Percentiles rank a stretch among this genome's conserved stretches.
These are phyloP conservation scores for Pistacia vera DNA, from an alignment of 345 rosid genomes.

Conservation along the genomic window DNA sequence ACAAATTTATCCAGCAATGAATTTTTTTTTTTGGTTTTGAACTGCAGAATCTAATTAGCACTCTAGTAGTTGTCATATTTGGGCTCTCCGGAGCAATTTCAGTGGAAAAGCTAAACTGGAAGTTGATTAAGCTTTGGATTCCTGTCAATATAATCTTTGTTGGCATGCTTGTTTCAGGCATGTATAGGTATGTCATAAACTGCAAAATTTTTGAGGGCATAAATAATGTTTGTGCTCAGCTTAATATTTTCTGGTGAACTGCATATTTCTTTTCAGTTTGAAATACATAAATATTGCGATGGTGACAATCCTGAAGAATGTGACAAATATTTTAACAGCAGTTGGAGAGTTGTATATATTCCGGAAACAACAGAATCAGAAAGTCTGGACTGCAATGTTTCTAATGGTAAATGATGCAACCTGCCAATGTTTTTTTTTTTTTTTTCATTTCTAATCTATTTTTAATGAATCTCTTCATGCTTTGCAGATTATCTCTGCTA, in stretches of 20 bases:
- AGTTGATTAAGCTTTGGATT: slow-evolving; percentile 75
- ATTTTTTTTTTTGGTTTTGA: slow-evolving; percentile 4
- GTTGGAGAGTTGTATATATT: slow-evolving; percentile 84
- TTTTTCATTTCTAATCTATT: neutral
- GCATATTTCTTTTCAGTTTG: slow-evolving; percentile 60
- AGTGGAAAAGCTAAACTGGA: slow-evolving; percentile 62
- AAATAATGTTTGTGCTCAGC: neutral
- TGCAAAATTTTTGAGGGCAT: neutral
- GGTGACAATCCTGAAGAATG: slow-evolving; percentile 96
- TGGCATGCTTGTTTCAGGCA: slow-evolving; percentile 93
- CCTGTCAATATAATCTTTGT: slow-evolving; percentile 92
- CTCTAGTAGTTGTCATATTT: slow-evolving; percentile 60
- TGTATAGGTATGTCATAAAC: slow-evolving; percentile 72
- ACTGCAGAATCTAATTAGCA: slow-evolving; percentile 66
- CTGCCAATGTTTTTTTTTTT: neutral
- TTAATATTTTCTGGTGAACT: slow-evolving; percentile 15
- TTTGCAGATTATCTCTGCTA: slow-evolving; percentile 82
- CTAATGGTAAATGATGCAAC: slow-evolving; percentile 61
- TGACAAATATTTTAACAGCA: slow-evolving; percentile 89
- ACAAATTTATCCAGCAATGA: neutral
- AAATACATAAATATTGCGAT: slow-evolving; percentile 89
- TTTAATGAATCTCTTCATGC: slow-evolving; percentile 1
- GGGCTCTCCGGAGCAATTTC: slow-evolving; percentile 57
- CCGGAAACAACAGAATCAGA: slow-evolving; percentile 79
- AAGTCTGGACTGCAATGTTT: slow-evolving; percentile 94